Evolutionary conservation across 1,139 yeast species (phyloP).

Genomic region (Lodderomyces parapsilosis): DNA sequence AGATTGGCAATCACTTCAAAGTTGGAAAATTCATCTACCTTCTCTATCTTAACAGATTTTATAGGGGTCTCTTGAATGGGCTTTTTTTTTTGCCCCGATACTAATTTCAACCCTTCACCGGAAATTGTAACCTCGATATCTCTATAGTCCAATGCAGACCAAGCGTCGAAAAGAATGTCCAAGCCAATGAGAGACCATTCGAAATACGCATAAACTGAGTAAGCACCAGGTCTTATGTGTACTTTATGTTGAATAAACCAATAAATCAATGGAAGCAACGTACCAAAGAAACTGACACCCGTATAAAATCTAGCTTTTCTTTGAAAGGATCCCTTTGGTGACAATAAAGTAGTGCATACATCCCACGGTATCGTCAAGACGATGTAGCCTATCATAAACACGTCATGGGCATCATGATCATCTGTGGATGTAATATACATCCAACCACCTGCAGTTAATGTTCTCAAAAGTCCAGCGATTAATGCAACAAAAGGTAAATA

Average conservation of each 20-base stretch:
- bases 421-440: conserved; percentile 95
- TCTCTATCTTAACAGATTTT: conserved; percentile 1
- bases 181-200: conserved; percentile 88
- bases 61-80: conserved; percentile 19
- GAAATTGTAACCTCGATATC: conserved; percentile 46
- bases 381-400: conserved; percentile 89
- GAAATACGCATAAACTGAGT: conserved; percentile 88
- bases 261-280: conserved; percentile 78
- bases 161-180: conserved; percentile 82
- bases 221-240: conserved; percentile 86
- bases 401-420: conserved; percentile 94
- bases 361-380: conserved; percentile 93
- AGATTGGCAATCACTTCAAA: conserved; percentile 46
- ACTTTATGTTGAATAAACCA: conserved; percentile 94
- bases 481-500: conserved; percentile 43
- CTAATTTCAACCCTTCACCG: conserved; percentile 20
- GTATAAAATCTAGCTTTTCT: conserved; percentile 50
- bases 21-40: conserved; percentile 30
- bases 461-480: conserved; percentile 69
- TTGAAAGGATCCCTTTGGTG: conserved; percentile 49
- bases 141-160: conserved; percentile 69
- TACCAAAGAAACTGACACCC: conserved; percentile 62
- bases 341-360: conserved; percentile 53
- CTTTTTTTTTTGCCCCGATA: conserved; percentile 16
- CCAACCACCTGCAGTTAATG: conserved; percentile 98